A percentile compares a stretch with the other conserved stretches of the same genome.
Evolutionary conservation across 768 basidiomycete genomes (phyloP).

Genomic region (Phanerodontia chrysosporium): DNA sequence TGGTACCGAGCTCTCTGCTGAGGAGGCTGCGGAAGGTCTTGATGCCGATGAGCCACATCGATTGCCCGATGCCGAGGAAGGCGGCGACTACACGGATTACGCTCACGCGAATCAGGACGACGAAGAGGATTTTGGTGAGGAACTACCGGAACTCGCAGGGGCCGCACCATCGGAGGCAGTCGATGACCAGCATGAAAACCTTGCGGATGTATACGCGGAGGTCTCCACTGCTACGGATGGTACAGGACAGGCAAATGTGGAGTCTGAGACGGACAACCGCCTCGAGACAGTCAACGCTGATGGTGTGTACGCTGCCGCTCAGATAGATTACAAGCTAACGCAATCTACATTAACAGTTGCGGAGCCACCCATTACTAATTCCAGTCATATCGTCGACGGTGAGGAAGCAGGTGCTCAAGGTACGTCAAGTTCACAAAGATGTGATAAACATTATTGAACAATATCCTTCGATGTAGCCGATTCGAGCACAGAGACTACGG

Average conservation of each 20-base stretch:
- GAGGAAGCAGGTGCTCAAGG: too few relatives aligned
- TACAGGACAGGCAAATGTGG: not conserved
- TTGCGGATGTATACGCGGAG: not conserved
- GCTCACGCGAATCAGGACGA: constrained; percentile 30
- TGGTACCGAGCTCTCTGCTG: constrained; percentile 5
- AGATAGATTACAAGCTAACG: too few relatives aligned
- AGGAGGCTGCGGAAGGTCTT: constrained; percentile 10
- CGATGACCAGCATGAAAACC: constrained; percentile 23
- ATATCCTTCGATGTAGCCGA: too few relatives aligned
- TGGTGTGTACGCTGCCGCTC: not conserved
- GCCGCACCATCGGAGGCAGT: constrained; percentile 47
- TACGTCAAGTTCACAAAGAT: too few relatives aligned
- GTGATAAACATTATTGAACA: too few relatives aligned
- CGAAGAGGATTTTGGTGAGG: constrained; percentile 33
- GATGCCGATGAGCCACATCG: constrained; percentile 29
- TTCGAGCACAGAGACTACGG: not conserved
- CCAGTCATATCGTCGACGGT: too few relatives aligned
- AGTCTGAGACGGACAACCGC: not conserved
- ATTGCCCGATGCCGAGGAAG: constrained; percentile 28
- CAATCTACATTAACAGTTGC: too few relatives aligned
- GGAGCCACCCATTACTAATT: too few relatives aligned
- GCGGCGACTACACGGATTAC: constrained; percentile 30
- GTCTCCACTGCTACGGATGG: not conserved
- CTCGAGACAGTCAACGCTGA: not conserved
- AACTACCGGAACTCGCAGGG: constrained; percentile 27